These are phyloP conservation scores for Talaromyces piceae DNA, from an alignment of 2,329 filamentous ascomycete genomes.

Conservation along the genomic window DNA sequence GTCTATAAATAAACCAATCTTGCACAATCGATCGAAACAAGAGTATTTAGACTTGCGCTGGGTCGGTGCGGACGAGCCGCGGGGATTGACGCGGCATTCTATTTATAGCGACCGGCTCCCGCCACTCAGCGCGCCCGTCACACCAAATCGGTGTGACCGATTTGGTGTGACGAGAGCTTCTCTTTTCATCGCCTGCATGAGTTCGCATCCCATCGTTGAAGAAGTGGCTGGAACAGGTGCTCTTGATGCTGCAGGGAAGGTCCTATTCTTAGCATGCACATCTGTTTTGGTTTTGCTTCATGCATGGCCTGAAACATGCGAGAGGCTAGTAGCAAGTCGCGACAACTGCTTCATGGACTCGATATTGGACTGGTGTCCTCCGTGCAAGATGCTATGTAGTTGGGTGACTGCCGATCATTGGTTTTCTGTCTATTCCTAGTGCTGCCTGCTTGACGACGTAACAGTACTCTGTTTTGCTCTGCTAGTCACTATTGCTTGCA, in stretches of 20 bases:
- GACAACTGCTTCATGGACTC: background rate
- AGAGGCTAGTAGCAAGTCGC: background rate
- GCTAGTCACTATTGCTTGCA: background rate
- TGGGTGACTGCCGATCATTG: background rate
- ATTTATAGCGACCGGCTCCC: background rate
- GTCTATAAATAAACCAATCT: background rate
- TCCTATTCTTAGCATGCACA: background rate
- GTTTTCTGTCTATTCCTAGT: background rate
- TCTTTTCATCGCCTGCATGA: background rate
- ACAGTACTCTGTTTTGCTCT: background rate
- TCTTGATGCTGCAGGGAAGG: background rate
- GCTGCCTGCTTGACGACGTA: too few relatives aligned
- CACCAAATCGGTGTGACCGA: background rate
- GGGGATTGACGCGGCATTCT: background rate
- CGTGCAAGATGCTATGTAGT: background rate
- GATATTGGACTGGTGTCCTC: background rate
- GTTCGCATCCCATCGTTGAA: too few relatives aligned
- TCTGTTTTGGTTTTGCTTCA: background rate
- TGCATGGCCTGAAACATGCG: background rate
- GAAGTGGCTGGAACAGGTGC: too few relatives aligned
- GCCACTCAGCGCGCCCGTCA: background rate
- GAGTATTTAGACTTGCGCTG: background rate
- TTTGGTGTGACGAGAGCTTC: too few relatives aligned
- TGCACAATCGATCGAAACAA: background rate
- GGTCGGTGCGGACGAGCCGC: background rate